Conservation (phyloP, 345 rosid species). For the Salix purpurea region DNA sequence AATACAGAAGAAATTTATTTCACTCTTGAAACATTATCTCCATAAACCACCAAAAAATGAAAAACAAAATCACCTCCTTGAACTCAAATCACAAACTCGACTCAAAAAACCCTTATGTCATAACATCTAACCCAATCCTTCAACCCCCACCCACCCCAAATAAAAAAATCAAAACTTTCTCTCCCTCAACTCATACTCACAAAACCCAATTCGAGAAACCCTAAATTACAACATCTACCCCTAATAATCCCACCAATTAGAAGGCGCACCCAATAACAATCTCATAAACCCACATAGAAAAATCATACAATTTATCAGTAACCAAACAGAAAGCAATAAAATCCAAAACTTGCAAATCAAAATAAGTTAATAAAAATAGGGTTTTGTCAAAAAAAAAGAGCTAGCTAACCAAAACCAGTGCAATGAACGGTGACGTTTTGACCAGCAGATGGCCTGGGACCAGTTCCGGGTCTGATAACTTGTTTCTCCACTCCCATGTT, state of each 20-base stretch:
- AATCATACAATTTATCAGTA: background rate
- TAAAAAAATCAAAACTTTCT: background rate
- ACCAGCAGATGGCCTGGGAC: constrained; percentile 35
- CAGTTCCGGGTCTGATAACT: constrained; percentile 34
- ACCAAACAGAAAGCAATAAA: background rate
- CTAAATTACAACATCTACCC: background rate
- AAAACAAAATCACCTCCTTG: background rate
- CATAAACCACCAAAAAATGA: background rate
- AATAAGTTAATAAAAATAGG: background rate
- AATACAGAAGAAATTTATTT: background rate
- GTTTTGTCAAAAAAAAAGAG: background rate
- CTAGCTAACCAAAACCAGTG: constrained; percentile 36
- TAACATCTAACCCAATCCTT: too few species aligned
- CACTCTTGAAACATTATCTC: background rate
- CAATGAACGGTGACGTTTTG: constrained; percentile 49
- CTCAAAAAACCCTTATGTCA: too few species aligned
- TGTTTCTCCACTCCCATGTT: constrained; percentile 43
- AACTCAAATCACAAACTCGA: background rate
- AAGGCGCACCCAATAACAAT: background rate
- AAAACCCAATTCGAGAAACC: background rate
- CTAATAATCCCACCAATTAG: background rate
- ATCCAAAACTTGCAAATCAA: background rate
- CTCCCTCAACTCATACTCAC: background rate
- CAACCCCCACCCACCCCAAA: background rate
- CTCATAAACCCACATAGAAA: background rate